These are phyloP conservation scores for Paraphoma chrysanthemicola DNA, from an alignment of 2,329 filamentous ascomycete species.

Conservation along the genomic window DNA sequence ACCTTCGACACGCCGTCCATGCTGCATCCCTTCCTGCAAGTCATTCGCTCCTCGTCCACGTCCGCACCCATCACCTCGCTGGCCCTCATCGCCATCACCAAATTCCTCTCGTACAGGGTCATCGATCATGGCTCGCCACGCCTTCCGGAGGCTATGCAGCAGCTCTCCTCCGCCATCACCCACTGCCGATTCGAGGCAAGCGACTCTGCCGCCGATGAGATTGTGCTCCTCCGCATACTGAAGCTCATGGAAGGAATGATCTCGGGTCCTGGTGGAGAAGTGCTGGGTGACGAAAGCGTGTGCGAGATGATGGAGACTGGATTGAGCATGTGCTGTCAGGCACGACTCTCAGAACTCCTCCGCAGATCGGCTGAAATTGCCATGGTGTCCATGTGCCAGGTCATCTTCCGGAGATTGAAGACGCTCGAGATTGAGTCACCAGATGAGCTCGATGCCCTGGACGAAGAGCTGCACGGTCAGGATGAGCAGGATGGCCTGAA, in stretches of 20 bases:
- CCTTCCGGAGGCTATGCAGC: conserved; percentile 90
- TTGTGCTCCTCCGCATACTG: conserved; percentile 90
- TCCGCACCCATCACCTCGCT: conserved; percentile 96
- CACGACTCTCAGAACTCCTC: conserved; percentile 87
- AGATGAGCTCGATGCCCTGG: conserved; percentile 69
- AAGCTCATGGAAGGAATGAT: conserved; percentile 99
- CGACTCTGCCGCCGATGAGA: conserved; percentile 92
- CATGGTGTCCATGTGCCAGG: conserved; percentile 99
- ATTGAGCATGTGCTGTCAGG: conserved; percentile 94
- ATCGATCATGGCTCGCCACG: conserved; percentile 84
- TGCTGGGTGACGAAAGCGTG: conserved; percentile 96
- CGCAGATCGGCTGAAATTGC: conserved; percentile 91
- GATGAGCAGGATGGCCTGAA: conserved; percentile 72
- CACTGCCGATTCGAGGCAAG: conserved; percentile 98
- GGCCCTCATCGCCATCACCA: conserved; percentile 89
- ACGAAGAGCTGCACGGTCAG: conserved; percentile 71
- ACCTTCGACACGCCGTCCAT: conserved; percentile 88
- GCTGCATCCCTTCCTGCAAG: conserved; percentile 92
- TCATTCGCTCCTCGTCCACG: conserved; percentile 94
- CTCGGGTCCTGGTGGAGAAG: conserved; percentile 86
- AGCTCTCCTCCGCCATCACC: conserved; percentile 91
- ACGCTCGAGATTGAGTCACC: conserved; percentile 80
- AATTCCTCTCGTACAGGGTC: conserved; percentile 95
- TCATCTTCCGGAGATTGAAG: conserved; percentile 93
- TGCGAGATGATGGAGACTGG: conserved; percentile 99